Evolutionary conservation across 192 early-diverging fungal genomes (phyloP).

Genomic region (Funneliformis mosseae): DNA sequence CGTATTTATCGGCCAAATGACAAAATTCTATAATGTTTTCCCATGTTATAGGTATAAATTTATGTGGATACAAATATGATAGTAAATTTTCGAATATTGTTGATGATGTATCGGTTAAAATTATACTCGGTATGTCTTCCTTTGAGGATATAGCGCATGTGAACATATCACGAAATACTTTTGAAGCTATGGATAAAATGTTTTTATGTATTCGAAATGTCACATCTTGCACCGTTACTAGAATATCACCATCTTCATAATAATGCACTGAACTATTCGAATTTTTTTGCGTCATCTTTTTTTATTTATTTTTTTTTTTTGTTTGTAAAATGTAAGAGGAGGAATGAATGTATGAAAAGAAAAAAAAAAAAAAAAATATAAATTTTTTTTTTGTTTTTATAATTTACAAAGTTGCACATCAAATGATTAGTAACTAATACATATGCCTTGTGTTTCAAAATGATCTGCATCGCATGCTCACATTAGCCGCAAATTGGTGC

Average conservation of each 20-base stretch:
- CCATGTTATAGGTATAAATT: background rate
- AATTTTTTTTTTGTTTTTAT: too few species aligned
- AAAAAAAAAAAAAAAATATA: too few species aligned
- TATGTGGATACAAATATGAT: background rate
- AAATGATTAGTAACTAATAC: too few species aligned
- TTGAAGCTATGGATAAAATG: slow-evolving; percentile 12
- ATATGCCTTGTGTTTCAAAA: too few species aligned
- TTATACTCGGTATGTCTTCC: background rate
- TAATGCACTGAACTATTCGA: background rate
- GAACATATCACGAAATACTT: slow-evolving; percentile 26
- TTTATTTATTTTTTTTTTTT: background rate
- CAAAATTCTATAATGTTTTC: background rate
- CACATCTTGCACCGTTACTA: background rate
- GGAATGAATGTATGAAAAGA: too few species aligned
- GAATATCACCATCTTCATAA: slow-evolving; percentile 24
- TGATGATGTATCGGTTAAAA: background rate
- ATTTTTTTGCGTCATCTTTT: background rate
- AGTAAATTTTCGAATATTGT: background rate
- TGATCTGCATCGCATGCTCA: too few species aligned
- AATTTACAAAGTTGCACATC: too few species aligned
- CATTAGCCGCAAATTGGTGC: too few species aligned
- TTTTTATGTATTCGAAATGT: slow-evolving; percentile 22
- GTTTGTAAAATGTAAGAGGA: background rate
- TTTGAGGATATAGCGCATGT: background rate
- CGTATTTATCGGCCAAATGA: slow-evolving; percentile 14